phyloP scores from a whole-genome alignment of 2,329 filamentous ascomycete genomes.

The Alternaria ventricosa region DNA sequence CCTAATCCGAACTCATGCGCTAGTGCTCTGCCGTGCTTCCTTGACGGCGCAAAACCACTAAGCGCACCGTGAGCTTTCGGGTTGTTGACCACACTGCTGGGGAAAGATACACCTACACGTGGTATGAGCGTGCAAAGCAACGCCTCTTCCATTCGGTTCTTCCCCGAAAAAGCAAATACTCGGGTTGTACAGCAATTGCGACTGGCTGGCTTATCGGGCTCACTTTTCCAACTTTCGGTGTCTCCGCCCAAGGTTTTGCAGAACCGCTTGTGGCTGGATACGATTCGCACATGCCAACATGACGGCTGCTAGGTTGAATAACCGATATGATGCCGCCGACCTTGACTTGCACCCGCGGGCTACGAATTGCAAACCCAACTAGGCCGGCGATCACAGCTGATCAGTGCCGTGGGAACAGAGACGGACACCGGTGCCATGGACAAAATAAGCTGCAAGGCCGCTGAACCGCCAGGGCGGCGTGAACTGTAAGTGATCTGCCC shows the following conservation, averaged over 20 bases:
- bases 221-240: constrained; percentile 7
- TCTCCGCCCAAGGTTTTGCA: constrained; percentile 6
- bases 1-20: constrained; percentile 15
- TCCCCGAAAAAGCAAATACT: constrained; percentile 19
- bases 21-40: constrained; percentile 9
- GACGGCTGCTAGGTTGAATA: constrained; percentile 4
- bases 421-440: background rate
- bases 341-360: background rate
- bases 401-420: background rate
- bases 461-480: constrained; percentile 1
- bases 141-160: background rate
- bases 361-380: background rate
- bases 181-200: constrained; percentile 7
- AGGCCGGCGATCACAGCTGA: constrained; percentile 1
- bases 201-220: constrained; percentile 19
- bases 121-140: constrained; percentile 26
- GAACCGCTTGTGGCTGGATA: constrained; percentile 11
- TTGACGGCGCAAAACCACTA: background rate
- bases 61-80: constrained; percentile 7
- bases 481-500: background rate
- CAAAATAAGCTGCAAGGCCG: constrained; percentile 6
- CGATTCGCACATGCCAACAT: constrained; percentile 3
- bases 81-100: constrained; percentile 16
- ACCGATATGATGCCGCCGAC: constrained; percentile 11
- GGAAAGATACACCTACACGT: constrained; percentile 36